Conservation (phyloP, 1,284 basidiomycete genomes). For the Apiotrichum porosum region DNA sequence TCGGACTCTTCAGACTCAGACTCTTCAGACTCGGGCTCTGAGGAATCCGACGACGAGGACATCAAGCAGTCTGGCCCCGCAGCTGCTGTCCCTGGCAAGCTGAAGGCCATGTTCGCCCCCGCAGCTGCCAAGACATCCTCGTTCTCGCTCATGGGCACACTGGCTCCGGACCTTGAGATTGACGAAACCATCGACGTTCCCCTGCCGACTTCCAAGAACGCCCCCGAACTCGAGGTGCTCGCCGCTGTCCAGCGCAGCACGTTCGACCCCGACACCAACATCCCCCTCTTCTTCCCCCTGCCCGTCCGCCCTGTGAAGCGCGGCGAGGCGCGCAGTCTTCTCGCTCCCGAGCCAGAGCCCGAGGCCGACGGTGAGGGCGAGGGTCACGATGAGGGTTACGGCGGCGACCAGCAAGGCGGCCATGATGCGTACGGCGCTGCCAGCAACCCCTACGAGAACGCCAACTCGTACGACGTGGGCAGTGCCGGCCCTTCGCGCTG, state of each 20-base stretch:
- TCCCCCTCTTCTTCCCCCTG: conserved; percentile 43
- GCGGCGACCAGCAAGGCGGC: neutral
- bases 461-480: neutral
- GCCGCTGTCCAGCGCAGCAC: conserved; percentile 20
- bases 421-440: neutral
- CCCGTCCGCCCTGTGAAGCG: conserved; percentile 5
- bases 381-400: conserved; percentile 4
- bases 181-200: conserved; percentile 43
- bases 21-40: conserved; percentile 2
- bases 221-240: conserved; percentile 11
- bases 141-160: conserved; percentile 35
- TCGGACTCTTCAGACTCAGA: conserved; percentile 3
- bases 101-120: conserved; percentile 39
- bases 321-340: conserved; percentile 21
- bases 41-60: neutral
- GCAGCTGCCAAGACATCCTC: conserved; percentile 5
- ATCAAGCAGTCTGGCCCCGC: conserved; percentile 1
- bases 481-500: neutral
- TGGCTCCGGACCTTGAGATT: conserved; percentile 42
- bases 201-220: conserved; percentile 17
- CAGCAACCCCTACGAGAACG: neutral
- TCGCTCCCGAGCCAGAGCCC: conserved; percentile 3
- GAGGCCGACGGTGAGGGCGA: conserved; percentile 14
- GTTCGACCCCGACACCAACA: conserved; percentile 31
- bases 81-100: conserved; percentile 6